phyloP scores from a whole-genome alignment of 2,329 filamentous ascomycete genomes.

The Neospermospora avenae region DNA sequence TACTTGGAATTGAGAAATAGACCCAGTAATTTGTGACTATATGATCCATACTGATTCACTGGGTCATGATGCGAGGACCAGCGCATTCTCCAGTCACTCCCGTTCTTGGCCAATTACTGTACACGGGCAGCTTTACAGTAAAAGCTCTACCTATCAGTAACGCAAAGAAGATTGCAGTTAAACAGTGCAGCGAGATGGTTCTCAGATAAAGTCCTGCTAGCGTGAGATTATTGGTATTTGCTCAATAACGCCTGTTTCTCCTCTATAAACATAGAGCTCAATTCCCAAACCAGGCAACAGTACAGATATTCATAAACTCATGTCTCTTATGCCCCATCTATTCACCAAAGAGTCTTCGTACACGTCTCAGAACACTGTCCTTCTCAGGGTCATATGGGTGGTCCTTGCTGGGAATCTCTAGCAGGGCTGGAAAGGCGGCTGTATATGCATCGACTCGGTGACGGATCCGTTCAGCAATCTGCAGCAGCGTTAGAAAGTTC shows the following conservation, averaged over 20 bases:
- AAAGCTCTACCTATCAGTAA: not conserved
- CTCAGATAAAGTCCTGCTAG: not conserved
- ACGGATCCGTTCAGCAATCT: constrained; percentile 94
- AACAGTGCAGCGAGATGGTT: not conserved
- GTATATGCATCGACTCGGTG: constrained; percentile 87
- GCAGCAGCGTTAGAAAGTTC: constrained; percentile 14
- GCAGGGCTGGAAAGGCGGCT: constrained; percentile 89
- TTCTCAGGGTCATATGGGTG: constrained; percentile 99
- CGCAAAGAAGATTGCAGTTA: not conserved
- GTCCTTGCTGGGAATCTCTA: constrained; percentile 98
- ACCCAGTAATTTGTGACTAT: not conserved
- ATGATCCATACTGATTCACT: not conserved
- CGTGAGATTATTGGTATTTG: not conserved
- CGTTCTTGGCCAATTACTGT: not conserved
- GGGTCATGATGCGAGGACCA: not conserved
- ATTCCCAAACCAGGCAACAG: not conserved
- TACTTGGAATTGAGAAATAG: not conserved
- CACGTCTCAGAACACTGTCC: constrained; percentile 91
- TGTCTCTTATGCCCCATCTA: constrained; percentile 43
- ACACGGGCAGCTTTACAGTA: no score
- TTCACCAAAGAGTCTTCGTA: constrained; percentile 70
- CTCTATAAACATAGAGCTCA: not conserved
- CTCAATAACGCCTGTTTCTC: not conserved
- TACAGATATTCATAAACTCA: not conserved
- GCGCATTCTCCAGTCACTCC: not conserved